Evolutionary conservation across 139 green algal genomes (phyloP).

Genomic region (Chlamydomonas schloesseri): DNA sequence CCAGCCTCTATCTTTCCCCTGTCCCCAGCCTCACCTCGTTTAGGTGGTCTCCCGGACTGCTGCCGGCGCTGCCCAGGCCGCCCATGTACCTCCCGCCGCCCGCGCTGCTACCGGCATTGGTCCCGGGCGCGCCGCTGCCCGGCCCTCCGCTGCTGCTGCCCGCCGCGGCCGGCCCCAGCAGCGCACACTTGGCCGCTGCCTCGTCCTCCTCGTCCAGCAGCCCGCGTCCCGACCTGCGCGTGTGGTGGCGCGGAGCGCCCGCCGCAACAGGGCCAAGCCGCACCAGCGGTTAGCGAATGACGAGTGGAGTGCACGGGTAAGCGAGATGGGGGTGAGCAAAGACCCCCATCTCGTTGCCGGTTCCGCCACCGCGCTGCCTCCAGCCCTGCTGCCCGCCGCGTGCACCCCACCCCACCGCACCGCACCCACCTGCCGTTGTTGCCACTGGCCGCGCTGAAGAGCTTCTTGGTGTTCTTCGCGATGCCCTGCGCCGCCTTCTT

Average conservation of each 20-base stretch:
- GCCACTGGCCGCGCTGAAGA: not conserved
- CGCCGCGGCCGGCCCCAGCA: constrained; percentile 11
- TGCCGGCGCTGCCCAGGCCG: not conserved
- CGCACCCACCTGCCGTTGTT: too few relatives aligned
- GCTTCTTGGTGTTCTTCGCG: constrained; percentile 43
- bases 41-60: not conserved
- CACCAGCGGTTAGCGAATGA: not conserved
- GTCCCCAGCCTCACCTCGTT: too few relatives aligned
- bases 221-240: not conserved
- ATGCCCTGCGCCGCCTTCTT: constrained; percentile 51
- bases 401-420: too few relatives aligned
- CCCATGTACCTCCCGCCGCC: not conserved
- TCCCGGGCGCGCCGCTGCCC: not conserved
- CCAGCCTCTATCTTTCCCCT: too few relatives aligned
- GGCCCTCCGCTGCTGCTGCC: not conserved
- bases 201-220: constrained; percentile 42
- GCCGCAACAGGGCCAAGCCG: too few relatives aligned
- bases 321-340: too few relatives aligned
- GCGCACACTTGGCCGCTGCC: constrained; percentile 33
- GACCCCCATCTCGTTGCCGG: too few relatives aligned
- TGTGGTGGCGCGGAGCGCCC: too few relatives aligned
- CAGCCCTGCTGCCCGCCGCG: too few relatives aligned
- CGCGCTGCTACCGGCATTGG: not conserved
- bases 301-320: too few relatives aligned
- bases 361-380: too few relatives aligned